phyloP scores from a whole-genome alignment of 2,329 filamentous ascomycete species.

The Thermochaetoides dissita region DNA sequence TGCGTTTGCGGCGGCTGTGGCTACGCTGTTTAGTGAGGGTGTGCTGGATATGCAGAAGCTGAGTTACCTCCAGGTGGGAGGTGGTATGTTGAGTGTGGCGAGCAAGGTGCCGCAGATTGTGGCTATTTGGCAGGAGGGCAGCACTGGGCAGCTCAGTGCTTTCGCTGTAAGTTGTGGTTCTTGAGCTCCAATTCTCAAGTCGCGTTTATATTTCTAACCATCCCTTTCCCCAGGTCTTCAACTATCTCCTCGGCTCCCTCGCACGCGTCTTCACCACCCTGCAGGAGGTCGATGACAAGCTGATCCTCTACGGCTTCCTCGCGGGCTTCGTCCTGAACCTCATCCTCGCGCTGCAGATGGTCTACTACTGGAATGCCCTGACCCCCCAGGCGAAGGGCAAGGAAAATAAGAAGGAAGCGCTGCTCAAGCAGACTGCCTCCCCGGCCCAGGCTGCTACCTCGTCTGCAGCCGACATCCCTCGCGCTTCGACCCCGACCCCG shows the following conservation, averaged over 20 bases:
- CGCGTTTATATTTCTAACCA: constrained; percentile 2
- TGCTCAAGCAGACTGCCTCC: background rate
- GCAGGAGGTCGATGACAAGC: constrained; percentile 90
- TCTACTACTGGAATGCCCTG: constrained; percentile 85
- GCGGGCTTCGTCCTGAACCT: constrained; percentile 83
- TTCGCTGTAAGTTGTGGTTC: constrained; percentile 63
- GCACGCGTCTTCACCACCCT: constrained; percentile 95
- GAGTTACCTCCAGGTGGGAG: constrained; percentile 67
- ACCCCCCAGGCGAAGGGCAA: constrained; percentile 28
- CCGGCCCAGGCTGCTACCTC: constrained; percentile 15
- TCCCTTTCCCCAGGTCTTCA: constrained; percentile 63
- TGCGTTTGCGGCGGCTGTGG: constrained; percentile 53
- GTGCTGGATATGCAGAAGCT: constrained; percentile 54
- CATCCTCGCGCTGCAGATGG: constrained; percentile 76
- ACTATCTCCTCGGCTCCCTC: constrained; percentile 85
- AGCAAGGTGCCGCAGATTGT: constrained; percentile 91
- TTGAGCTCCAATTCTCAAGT: background rate
- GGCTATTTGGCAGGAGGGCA: constrained; percentile 70
- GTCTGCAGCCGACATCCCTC: constrained; percentile 16
- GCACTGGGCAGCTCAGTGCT: constrained; percentile 88
- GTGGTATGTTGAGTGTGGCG: constrained; percentile 67
- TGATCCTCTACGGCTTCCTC: constrained; percentile 90
- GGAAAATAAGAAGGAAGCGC: constrained; percentile 24
- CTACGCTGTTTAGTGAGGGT: constrained; percentile 53
- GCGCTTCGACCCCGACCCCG: constrained; percentile 13